Base-by-base conservation (phyloP, 2,329 filamentous ascomycete genomes). In the Phaeoacremonium minimum region DNA sequence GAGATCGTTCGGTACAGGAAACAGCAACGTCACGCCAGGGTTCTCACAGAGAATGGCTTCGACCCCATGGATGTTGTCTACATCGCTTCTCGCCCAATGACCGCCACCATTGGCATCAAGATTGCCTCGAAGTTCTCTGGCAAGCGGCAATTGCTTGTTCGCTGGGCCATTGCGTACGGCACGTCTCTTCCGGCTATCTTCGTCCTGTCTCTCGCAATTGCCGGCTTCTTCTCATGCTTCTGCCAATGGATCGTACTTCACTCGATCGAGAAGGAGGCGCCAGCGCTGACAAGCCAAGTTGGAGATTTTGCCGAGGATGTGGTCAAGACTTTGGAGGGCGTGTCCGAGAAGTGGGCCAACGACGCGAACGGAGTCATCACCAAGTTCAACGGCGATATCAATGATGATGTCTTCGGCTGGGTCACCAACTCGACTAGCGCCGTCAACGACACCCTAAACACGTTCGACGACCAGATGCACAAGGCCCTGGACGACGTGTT, bases 31-130 rank as follows among this genome's bases (percentile, higher is more conserved):
- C 81, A 83, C 40, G 77, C 86, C 15, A 66, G 71, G 37, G 68
- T 89, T 19, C 73, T 95, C 47, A 67, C 72, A 31, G 67, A 75
- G 46, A 69, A 83, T 37, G 75, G 78, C 18, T 80, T 81, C 54
- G 89, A 97, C 52, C 76, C 85, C 1, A 80, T 95, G 73, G 91
- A 97, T 55, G 80, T 90, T 22, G 78, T 95, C 29, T 95, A 96
- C 62, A 85, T 96, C 47, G 80, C 84, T 19, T 90, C 87, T 20
- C 79, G 88, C 15, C 89, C 91, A 2, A 79, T 83, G 49, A 87
- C 88, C 1, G 78, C 87, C 2, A 72, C 73, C 3, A 65, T 75
- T 18, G 91, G 90, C 28, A 75, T 95, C 56, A 83, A 76, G 61
- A 49, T 86, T 15, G 78, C 85, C 6, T 74, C 73, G 35, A 73